Percentiles rank a stretch among this genome's conserved stretches.
Conservation (phyloP, 306 rosid genomes). For the Cotoneaster glaucophyllus region DNA sequence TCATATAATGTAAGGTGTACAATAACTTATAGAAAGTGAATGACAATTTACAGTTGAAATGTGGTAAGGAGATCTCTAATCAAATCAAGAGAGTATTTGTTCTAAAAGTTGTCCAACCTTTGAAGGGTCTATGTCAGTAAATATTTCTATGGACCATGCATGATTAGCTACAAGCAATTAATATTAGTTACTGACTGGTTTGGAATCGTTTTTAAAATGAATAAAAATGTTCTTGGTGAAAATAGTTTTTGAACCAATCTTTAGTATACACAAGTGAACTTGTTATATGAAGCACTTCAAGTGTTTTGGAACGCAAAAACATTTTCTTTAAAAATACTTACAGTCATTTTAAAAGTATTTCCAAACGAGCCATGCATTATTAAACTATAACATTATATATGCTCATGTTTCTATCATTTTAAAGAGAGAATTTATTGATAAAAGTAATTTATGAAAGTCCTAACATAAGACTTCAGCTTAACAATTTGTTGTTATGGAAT, state of each 20-base stretch:
- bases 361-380: background rate
- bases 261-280: no score
- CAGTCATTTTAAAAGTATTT: no score
- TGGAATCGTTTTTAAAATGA: no score
- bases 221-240: rapidly evolving
- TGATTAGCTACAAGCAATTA: background rate
- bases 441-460: no score
- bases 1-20: constrained; percentile 21
- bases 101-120: background rate
- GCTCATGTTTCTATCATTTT: background rate
- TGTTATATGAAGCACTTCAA: no score
- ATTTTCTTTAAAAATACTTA: no score
- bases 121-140: background rate
- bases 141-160: background rate
- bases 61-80: background rate
- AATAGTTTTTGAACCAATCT: no score
- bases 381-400: background rate
- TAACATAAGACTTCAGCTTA: background rate
- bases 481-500: background rate
- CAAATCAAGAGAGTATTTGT: background rate
- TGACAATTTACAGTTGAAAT: background rate
- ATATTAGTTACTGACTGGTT: no score
- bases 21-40: constrained; percentile 4
- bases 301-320: no score
- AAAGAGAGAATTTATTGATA: background rate